phyloP scores from a whole-genome alignment of 768 basidiomycete genomes.

The Erythrobasidium yunnanense region DNA sequence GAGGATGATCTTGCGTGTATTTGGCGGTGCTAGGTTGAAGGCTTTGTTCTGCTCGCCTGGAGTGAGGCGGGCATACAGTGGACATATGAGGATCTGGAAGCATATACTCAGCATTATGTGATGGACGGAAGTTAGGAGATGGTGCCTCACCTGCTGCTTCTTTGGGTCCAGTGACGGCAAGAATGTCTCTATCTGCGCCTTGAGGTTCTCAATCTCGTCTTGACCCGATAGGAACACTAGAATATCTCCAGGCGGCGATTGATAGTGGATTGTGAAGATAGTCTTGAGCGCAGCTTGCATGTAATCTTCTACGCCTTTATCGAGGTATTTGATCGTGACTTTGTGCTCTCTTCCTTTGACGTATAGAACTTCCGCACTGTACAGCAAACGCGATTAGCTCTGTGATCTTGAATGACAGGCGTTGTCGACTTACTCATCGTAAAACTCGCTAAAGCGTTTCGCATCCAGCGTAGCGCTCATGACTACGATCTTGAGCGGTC shows the following conservation, averaged over 20 bases:
- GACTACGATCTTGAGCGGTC: constrained; percentile 77
- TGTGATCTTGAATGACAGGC: not conserved
- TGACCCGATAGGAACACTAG: constrained; percentile 89
- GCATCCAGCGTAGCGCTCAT: constrained; percentile 98
- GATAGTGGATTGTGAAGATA: constrained; percentile 84
- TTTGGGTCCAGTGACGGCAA: constrained; percentile 21
- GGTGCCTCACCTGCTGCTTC: constrained; percentile 13
- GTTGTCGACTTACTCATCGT: constrained; percentile 54
- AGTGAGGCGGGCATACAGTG: constrained; percentile 79
- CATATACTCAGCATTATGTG: not conserved
- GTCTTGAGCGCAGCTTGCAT: constrained; percentile 78
- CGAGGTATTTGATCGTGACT: constrained; percentile 71
- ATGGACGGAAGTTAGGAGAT: not conserved
- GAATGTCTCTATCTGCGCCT: constrained; percentile 54
- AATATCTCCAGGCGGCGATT: constrained; percentile 71
- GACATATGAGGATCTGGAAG: constrained; percentile 57
- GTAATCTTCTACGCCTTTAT: constrained; percentile 66
- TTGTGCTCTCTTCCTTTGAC: constrained; percentile 87
- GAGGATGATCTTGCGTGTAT: constrained; percentile 78
- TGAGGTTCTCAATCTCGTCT: constrained; percentile 86
- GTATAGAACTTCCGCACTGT: constrained; percentile 75
- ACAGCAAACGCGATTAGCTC: not conserved
- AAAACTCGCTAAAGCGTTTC: constrained; percentile 83
- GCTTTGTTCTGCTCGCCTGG: constrained; percentile 65
- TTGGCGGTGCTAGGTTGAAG: constrained; percentile 56